Evolutionary conservation across 768 basidiomycete species (phyloP).

Genomic region (Rhizopogon salebrosus): DNA sequence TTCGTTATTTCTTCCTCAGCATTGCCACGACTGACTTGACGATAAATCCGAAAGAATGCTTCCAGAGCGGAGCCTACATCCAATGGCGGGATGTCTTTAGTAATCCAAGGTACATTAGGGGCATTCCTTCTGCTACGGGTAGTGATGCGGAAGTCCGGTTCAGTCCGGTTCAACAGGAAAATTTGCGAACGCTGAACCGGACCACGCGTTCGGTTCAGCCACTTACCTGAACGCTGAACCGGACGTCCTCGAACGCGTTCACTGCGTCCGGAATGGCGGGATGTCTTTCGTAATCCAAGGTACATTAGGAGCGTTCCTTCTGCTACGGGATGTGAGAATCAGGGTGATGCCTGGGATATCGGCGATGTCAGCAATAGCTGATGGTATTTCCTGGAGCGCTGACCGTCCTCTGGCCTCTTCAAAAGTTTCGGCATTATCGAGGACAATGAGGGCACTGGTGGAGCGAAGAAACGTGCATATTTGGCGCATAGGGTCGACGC

Average conservation of each 20-base stretch:
- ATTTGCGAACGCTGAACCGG: no score
- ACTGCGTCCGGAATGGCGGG: not conserved
- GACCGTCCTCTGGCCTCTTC: not conserved
- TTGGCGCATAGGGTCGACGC: not conserved
- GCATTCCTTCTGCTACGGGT: no score
- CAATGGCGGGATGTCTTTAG: no score
- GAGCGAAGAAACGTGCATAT: not conserved
- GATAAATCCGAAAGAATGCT: no score
- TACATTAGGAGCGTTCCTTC: not conserved
- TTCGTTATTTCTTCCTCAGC: not conserved
- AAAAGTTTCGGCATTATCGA: not conserved
- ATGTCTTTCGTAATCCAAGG: not conserved
- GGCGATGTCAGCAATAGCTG: not conserved
- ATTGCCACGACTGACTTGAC: not conserved
- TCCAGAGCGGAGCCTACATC: no score
- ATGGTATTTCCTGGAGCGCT: no score
- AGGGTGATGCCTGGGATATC: not conserved
- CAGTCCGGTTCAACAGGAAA: no score
- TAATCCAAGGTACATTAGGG: no score
- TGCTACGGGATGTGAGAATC: not conserved
- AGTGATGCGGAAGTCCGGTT: no score
- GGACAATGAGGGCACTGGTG: not conserved
- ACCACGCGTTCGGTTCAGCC: no score
- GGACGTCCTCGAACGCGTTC: no score
- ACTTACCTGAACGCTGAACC: no score